phyloP scores from a whole-genome alignment of 768 basidiomycete genomes.

The Mycena galericulata region DNA sequence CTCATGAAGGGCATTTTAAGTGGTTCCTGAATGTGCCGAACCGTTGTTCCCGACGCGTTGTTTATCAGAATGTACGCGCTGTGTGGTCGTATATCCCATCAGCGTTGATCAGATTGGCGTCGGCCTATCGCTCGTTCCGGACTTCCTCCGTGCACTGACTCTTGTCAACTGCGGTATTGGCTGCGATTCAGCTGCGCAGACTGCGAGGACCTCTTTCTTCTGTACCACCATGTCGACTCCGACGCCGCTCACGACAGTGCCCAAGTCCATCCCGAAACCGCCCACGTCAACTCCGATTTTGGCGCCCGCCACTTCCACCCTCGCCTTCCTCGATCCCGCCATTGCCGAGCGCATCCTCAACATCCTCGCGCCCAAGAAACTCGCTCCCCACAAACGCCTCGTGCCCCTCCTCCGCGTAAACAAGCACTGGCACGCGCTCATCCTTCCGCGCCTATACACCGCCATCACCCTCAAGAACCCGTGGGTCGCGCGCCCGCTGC shows the following conservation, averaged over 20 bases:
- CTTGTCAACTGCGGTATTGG: conserved; percentile 8
- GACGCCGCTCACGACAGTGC: too few relatives aligned
- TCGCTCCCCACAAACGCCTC: conserved; percentile 26
- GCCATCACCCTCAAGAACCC: conserved; percentile 24
- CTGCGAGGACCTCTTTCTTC: too few relatives aligned
- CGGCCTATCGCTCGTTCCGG: too few relatives aligned
- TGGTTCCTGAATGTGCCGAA: too few relatives aligned
- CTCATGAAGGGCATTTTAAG: too few relatives aligned
- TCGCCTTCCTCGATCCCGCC: conserved; percentile 18
- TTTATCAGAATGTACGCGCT: too few relatives aligned
- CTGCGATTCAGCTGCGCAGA: background rate
- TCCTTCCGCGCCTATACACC: conserved; percentile 4
- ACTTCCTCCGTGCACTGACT: background rate
- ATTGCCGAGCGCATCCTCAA: conserved; percentile 19
- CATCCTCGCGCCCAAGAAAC: conserved; percentile 26
- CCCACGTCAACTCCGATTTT: too few relatives aligned
- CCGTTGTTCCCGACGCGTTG: too few relatives aligned
- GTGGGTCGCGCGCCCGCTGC: conserved; percentile 26
- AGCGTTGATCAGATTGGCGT: too few relatives aligned
- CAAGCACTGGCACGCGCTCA: conserved; percentile 21
- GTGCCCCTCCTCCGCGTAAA: conserved; percentile 26
- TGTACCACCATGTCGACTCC: conserved; percentile 10
- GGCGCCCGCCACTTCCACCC: too few relatives aligned
- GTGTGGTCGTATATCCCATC: too few relatives aligned
- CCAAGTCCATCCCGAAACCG: too few relatives aligned